These are phyloP conservation scores for Salvia sclarea DNA, from an alignment of 305 asterid species.

Conservation along the genomic window DNA sequence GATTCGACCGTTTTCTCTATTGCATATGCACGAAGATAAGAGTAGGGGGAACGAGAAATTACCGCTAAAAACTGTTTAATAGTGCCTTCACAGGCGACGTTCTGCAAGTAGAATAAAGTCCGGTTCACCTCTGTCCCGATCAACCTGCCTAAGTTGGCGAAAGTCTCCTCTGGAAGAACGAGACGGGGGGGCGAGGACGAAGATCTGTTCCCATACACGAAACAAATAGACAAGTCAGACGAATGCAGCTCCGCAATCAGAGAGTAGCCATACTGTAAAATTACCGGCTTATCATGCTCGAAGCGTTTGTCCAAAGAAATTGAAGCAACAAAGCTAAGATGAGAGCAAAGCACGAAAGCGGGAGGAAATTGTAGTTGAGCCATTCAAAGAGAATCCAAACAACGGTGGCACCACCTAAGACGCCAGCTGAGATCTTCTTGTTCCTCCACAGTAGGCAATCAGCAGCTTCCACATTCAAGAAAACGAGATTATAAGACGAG, in stretches of 20 bases:
- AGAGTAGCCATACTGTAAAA: neutral
- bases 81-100: slow-evolving; percentile 57
- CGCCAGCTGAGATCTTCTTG: slow-evolving; percentile 79
- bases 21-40: neutral
- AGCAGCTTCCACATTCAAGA: slow-evolving; percentile 57
- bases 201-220: slow-evolving; percentile 43
- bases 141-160: slow-evolving; percentile 52
- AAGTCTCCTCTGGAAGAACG: slow-evolving; percentile 55
- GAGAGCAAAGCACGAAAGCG: slow-evolving; percentile 59
- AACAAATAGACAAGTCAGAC: neutral
- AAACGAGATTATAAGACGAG: neutral
- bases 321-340: slow-evolving; percentile 56
- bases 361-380: slow-evolving; percentile 74
- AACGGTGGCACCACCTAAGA: slow-evolving; percentile 58
- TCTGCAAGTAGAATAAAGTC: slow-evolving; percentile 54
- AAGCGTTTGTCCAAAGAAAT: slow-evolving; percentile 65
- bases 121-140: slow-evolving; percentile 58
- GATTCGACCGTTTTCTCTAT: neutral
- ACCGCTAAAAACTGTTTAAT: slow-evolving; percentile 63
- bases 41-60: slow-evolving; percentile 4
- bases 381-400: slow-evolving; percentile 87
- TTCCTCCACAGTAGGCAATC: slow-evolving; percentile 84
- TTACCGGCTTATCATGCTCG: slow-evolving; percentile 55
- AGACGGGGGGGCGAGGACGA: slow-evolving; percentile 57
- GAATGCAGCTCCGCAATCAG: slow-evolving; percentile 17